Evolutionary conservation across 2,329 filamentous ascomycete genomes (phyloP), one percentile per base, ranked within the genome.

Genomic region (Talaromyces sp.): DNA sequence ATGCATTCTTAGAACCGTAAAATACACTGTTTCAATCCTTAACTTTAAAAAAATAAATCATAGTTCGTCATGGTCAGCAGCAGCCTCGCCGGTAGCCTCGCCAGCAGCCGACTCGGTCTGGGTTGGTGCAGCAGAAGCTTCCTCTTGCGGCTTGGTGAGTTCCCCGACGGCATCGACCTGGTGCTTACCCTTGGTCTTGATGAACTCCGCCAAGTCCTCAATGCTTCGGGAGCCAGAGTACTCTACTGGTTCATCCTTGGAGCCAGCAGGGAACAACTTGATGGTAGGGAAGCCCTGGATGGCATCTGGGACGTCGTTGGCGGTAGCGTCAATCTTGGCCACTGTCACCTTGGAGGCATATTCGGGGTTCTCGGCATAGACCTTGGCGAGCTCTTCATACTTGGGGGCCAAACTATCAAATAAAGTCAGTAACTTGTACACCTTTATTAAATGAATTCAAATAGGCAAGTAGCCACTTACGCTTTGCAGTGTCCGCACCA

Each of bases 261-360:
- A 84, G 71, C 92, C 93, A 70, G 95, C 95, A 66, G 91, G 86
- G 89, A 87, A 99, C 68, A 99, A 86, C 86, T 98, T 98, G 86
- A 99, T 97, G 77, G 95, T 99, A 61, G 95, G 95, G 89, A 99
- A 99, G 66, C 95, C 95, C 78, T 91, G 86, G 73, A 99, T 91
- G 81, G 96, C 91, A 78, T 98, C 93, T 61, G 95, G 95, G 61
- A 98, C 91, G 71, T 99, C 95, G 82, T 99, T 99, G 81, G 81
- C 80, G 64, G 95, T 99, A 62, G 95, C 95, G 73, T 99, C 95
- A 68, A 99, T 89, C 89, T 99, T 99, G 79, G 81, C 89, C 82
- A 86, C 86, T 69, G 80, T 84, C 78, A 85, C 86, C 82, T 86
- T 83, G 70, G 82, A 76, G 65, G 75, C 75, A 63, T 79, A 75